Evolutionary conservation across 345 rosid species (phyloP).

Genomic region (Clarkia xantiana): DNA sequence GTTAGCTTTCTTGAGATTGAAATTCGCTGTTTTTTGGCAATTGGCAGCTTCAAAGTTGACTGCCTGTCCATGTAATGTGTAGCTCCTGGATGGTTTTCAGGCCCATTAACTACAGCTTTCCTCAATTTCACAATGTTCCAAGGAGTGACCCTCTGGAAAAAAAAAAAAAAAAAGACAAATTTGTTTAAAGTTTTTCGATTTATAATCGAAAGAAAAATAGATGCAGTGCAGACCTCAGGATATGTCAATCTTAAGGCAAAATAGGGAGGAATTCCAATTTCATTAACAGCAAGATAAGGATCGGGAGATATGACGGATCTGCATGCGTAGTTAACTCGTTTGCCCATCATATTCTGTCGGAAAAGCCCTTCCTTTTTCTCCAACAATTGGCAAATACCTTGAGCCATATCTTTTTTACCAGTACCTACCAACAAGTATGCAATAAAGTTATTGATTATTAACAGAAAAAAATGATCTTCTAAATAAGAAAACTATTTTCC

Average conservation of each 20-base stretch:
- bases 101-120: constrained; percentile 67
- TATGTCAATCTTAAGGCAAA: constrained; percentile 77
- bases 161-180: background rate
- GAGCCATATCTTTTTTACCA: constrained; percentile 32
- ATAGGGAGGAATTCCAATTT: constrained; percentile 92
- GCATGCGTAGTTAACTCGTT: constrained; percentile 94
- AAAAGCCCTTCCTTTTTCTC: constrained; percentile 95
- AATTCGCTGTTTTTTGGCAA: constrained; percentile 35
- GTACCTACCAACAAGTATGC: constrained; percentile 28
- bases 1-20: constrained; percentile 60
- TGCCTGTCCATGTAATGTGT: constrained; percentile 68
- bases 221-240: constrained; percentile 58
- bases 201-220: too few species aligned
- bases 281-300: constrained; percentile 90
- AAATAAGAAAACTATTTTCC: constrained; percentile 6
- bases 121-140: constrained; percentile 69
- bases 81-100: constrained; percentile 86
- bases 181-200: too few species aligned
- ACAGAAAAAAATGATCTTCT: constrained; percentile 2
- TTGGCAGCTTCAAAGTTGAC: constrained; percentile 38
- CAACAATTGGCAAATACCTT: constrained; percentile 82
- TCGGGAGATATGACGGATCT: constrained; percentile 98
- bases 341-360: constrained; percentile 99
- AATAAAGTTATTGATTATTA: background rate
- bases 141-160: constrained; percentile 69